Evolutionary conservation across 1,284 basidiomycete species (phyloP), one percentile per base, ranked within the genome.

Genomic region (Rhodotorula sp.): DNA sequence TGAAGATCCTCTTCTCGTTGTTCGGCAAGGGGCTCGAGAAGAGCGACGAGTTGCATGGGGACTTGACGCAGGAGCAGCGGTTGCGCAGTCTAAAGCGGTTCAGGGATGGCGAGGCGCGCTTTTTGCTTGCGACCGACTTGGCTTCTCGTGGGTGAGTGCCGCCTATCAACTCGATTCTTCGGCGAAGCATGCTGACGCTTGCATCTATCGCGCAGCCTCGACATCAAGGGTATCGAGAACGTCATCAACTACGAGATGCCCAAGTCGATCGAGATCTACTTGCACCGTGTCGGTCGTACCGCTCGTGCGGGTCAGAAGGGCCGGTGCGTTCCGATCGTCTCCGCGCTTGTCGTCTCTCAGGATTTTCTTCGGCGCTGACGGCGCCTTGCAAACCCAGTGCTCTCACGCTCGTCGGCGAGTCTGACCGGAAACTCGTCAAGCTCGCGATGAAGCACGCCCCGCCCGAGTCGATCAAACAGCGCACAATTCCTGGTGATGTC

Each of bases 361-460:
- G 50, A 51, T 24, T 51, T 26, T 13, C 26, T n/a, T n/a, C n/a
- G n/a, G n/a, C 15, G 50, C 51, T 52, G n/a, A 52, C 51, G 11
- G 13, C 26, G 11, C 30, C 37, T 15, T 28, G 13, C 11, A 20
- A 4, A 20, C 28, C 11, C 77, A 92, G 92, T 58, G 94, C 96
- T 15, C 89, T 99, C 58, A 95, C 95, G 1, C 85, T 99, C 24
- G 93, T 99, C 34, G 96, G 96, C 54, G 96, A 99, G 83, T 86
- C 88, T 2, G 96, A 99, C 81, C 88, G 96, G 61, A 96, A 94
- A 80, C 89, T 99, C 86, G 88, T 99, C 75, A 99, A 97, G 82
- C 88, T 90, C 30, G 94, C 91, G 44, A 91, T 98, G 80, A 98
- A 97, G 82, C 89, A 91, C 76, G 88, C 90, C 8, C 86, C 86